These are phyloP conservation scores for Moricandia moricandioides DNA, from an alignment of 345 rosid species.

Conservation along the genomic window DNA sequence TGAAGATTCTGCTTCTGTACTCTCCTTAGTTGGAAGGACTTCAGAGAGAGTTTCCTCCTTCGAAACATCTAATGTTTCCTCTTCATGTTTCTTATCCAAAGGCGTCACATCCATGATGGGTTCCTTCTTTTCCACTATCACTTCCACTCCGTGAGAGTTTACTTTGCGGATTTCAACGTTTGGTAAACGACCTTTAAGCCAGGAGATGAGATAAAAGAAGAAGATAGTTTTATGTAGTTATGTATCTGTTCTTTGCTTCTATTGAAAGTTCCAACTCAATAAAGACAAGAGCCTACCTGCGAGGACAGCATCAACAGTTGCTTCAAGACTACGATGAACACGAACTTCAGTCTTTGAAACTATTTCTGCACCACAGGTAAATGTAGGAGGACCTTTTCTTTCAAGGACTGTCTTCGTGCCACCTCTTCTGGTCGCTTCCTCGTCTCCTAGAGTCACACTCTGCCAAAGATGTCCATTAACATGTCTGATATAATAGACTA, in stretches of 20 bases:
- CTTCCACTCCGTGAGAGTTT: conserved; percentile 42
- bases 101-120: conserved; percentile 20
- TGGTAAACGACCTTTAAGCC: conserved; percentile 58
- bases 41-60: conserved; percentile 39
- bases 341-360: conserved; percentile 78
- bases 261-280: not conserved
- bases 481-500: not conserved
- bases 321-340: conserved; percentile 86
- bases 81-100: conserved; percentile 34
- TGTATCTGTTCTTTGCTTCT: not conserved
- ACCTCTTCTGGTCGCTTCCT: conserved; percentile 81
- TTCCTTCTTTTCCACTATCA: conserved; percentile 34
- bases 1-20: conserved; percentile 34
- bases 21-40: conserved; percentile 31
- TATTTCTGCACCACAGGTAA: conserved; percentile 77
- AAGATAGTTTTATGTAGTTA: not conserved
- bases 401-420: conserved; percentile 85
- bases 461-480: conserved; percentile 33
- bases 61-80: conserved; percentile 34
- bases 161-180: conserved; percentile 63
- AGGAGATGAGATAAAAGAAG: conserved; percentile 20
- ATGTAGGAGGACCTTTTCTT: conserved; percentile 85
- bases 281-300: conserved; percentile 44
- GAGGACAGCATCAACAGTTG: conserved; percentile 83
- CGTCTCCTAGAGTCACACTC: conserved; percentile 92